Percentiles rank a stretch among this genome's conserved stretches.
Conservation (phyloP, 495 filamentous ascomycete species). For the Penicillium longicatenatum region DNA sequence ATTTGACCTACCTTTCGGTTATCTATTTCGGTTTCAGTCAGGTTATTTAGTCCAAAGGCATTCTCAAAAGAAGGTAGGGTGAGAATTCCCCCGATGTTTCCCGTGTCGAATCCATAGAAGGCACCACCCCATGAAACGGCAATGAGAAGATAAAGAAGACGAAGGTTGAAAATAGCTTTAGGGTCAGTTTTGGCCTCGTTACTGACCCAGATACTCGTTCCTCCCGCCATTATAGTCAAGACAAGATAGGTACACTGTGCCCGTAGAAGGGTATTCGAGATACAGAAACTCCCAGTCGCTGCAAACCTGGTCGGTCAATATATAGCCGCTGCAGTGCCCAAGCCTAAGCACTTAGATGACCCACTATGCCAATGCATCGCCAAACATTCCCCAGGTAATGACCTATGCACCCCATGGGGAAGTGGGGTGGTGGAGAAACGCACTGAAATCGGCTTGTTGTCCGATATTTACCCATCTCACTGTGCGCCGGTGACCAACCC, state of each 20-base stretch:
- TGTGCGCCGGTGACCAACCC: slow-evolving; percentile 15
- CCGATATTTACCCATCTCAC: slow-evolving; percentile 8
- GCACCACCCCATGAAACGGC: slow-evolving; percentile 30
- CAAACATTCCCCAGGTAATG: background rate
- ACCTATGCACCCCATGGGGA: slow-evolving; percentile 22
- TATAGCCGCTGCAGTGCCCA: background rate
- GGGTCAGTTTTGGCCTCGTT: slow-evolving; percentile 27
- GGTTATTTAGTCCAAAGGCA: slow-evolving; percentile 29
- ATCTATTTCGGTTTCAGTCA: slow-evolving; percentile 20
- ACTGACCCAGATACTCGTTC: slow-evolving; percentile 30
- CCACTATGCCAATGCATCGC: background rate
- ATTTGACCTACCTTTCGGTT: slow-evolving; percentile 20
- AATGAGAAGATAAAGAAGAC: slow-evolving; percentile 25
- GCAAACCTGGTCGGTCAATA: background rate
- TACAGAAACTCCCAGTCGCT: background rate
- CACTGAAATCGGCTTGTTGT: slow-evolving; percentile 12
- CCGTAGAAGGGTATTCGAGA: background rate
- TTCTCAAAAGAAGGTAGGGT: slow-evolving; percentile 59
- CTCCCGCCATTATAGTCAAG: slow-evolving; percentile 19
- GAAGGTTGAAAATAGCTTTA: slow-evolving; percentile 30
- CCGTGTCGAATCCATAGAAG: slow-evolving; percentile 62
- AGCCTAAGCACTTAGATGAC: background rate
- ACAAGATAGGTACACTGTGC: background rate
- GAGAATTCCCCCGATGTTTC: slow-evolving; percentile 66
- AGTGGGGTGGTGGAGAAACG: slow-evolving; percentile 18